Evolutionary conservation across 306 rosid species (phyloP), one percentile per base, ranked within the genome.

Genomic region (Acacia confusa): DNA sequence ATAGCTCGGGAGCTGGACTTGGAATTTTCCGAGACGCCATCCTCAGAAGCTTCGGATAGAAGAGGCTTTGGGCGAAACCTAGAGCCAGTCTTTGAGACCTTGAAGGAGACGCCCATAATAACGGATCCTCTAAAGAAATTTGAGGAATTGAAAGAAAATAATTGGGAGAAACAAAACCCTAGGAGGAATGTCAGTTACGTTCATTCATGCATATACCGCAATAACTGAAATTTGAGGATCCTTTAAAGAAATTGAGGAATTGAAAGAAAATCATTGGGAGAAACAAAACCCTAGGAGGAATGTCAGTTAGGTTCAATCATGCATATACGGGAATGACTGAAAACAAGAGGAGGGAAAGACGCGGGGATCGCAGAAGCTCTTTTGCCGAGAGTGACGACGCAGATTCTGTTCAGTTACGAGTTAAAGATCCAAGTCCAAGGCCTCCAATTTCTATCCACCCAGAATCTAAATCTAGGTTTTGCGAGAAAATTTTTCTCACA

Each of bases 21-120:
- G 52, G 87, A 83, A 76, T 83, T 76, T 22, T 74, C 41, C 11
- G 83, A 81, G 6, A 27, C 71, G 53, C 32, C 88, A 58, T 82
- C 82, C 15, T 57, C 69, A 22, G 79, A 74, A 58, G 69, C 53
- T 38, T 75, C 75, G 20, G 79, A 15, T 6, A 75, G 80, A 79
- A 71, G 48, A 14, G 82, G 84, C 47, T 84, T 87, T 40, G 88
- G 76, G 70, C 78, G 86, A 87, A 75, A 87, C 88, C 84, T 82
- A 48, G 86, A 75, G 55, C 90, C 90, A 63, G 74, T 78, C 63
- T 82, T 87, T 20, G 90, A 87, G 72, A 87, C 83, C 82, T 84
- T 87, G 82, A 87, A 87, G 72, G 90, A 84, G 38, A 87, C 83
- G 55, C 90, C 90, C 90, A 87, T 87, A 17, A 82, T 87, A n/a